Evolutionary conservation across 2,329 filamentous ascomycete genomes (phyloP).

Genomic region (Pseudogymnoascus destructans): DNA sequence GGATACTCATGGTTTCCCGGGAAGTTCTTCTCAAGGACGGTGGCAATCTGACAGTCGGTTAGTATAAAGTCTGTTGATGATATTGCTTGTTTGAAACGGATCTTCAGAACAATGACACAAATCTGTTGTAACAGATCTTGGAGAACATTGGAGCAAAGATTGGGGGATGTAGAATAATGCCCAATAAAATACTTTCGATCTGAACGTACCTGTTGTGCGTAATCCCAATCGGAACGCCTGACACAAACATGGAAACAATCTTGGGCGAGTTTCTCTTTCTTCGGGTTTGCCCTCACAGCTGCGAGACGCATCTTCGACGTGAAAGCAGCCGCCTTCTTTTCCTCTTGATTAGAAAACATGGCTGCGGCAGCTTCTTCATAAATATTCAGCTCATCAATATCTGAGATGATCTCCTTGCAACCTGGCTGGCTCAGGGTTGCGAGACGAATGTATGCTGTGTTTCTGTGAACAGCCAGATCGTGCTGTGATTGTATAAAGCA

Average conservation of each 20-base stretch:
- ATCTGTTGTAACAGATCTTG: constrained; percentile 15
- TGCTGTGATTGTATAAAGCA: constrained; percentile 23
- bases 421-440: constrained; percentile 18
- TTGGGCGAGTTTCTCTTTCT: constrained; percentile 21
- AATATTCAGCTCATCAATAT: constrained; percentile 23
- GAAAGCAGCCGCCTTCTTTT: constrained; percentile 18
- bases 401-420: constrained; percentile 17
- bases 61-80: background rate
- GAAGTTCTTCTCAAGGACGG: constrained; percentile 25
- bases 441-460: constrained; percentile 19
- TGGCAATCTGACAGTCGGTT: constrained; percentile 19
- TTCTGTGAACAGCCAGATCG: constrained; percentile 20
- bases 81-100: constrained; percentile 8
- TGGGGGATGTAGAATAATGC: background rate
- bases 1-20: constrained; percentile 23
- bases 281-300: constrained; percentile 23
- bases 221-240: constrained; percentile 23
- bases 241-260: constrained; percentile 25
- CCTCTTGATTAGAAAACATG: constrained; percentile 16
- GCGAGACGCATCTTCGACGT: constrained; percentile 24
- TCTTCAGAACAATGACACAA: constrained; percentile 13
- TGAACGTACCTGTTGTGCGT: constrained; percentile 23
- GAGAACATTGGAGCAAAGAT: background rate
- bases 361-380: constrained; percentile 23
- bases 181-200: background rate